phyloP scores from a whole-genome alignment of 192 early-diverging fungal genomes.

The Cetraspora pellucida region DNA sequence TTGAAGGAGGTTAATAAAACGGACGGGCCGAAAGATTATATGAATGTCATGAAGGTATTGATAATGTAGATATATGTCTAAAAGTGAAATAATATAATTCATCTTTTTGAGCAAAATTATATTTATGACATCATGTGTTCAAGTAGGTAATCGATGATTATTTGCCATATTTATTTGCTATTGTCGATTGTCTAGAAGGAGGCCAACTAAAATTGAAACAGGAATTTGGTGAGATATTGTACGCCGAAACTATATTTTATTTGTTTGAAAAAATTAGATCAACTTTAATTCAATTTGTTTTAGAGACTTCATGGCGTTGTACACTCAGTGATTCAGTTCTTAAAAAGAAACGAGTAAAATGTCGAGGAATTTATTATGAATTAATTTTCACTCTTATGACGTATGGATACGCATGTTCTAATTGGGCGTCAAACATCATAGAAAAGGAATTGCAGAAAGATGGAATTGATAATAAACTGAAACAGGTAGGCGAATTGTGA shows the following conservation, averaged over 20 bases:
- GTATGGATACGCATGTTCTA: conserved; percentile 54
- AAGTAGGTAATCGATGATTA: conserved; percentile 51
- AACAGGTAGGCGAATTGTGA: conserved; percentile 10
- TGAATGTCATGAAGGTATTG: conserved; percentile 45
- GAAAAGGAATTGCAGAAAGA: conserved; percentile 31
- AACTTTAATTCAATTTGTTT: background rate
- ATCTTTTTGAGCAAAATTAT: background rate
- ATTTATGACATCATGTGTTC: background rate
- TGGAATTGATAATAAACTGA: conserved; percentile 20
- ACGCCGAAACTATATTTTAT: background rate
- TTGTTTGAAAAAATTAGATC: background rate
- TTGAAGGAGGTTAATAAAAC: conserved; percentile 55
- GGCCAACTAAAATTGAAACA: conserved; percentile 39
- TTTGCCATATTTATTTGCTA: conserved; percentile 50
- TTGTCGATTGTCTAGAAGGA: conserved; percentile 44
- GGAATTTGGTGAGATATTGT: conserved; percentile 36
- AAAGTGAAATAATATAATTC: background rate
- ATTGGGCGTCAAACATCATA: conserved; percentile 39
- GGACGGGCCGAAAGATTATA: conserved; percentile 49
- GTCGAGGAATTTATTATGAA: conserved; percentile 55
- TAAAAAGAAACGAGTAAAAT: conserved; percentile 50
- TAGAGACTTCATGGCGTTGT: conserved; percentile 64
- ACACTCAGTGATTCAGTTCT: conserved; percentile 51
- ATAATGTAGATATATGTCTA: background rate
- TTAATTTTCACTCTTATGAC: conserved; percentile 59